Base-by-base conservation (phyloP, 495 filamentous ascomycete species). In the Hamigera avellanea region DNA sequence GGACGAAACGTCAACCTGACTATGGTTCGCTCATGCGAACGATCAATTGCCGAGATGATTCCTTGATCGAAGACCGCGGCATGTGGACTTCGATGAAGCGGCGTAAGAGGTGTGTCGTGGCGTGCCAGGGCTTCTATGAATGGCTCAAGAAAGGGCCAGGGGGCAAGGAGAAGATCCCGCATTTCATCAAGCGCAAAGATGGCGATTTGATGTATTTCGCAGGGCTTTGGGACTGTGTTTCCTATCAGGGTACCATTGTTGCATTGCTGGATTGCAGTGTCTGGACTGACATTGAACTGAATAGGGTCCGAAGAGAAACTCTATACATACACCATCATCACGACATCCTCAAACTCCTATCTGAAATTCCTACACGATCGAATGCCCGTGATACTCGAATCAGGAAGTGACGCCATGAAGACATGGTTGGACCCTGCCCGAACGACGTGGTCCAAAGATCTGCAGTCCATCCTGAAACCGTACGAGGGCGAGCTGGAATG, bases 31-130 rank as follows among this genome's bases (percentile, higher is more conserved):
- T 82, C 52, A 66, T 89, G 67, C 83, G 80, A 47, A 93, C 86
- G 0, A 98, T 96, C 53, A 98, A 98, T 55, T 95, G 87, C 55
- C 80, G 91, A 15, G 87, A 88, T 50, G 91, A 95, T 57, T 91
- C 86, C 2, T 62, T 98, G 4, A 61, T 71, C 1, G 72, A 80
- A 6, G 71, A 80, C 15, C 70, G 74, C 2, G 86, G 87, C 9
- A 85, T 95, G 78, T 98, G 91, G 91, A 80, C 72, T 17, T 72
- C 68, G 10, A 94, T 96, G 82, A 95, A 94, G 55, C 70, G 76
- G 33, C 73, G 66, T 47, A 93, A 95, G 54, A 70, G 91, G 16
- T 98, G 91, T 51, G 64, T 95, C 28, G 76, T 98, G 2, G 45
- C 89, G 2, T 85, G 81, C 10, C 78, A 95, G 57, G 91, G 91